A percentile compares a stretch with the other conserved stretches of the same genome.
Evolutionary conservation across 2,329 filamentous ascomycete genomes (phyloP).

Genomic region (Hypoxylon sp.): DNA sequence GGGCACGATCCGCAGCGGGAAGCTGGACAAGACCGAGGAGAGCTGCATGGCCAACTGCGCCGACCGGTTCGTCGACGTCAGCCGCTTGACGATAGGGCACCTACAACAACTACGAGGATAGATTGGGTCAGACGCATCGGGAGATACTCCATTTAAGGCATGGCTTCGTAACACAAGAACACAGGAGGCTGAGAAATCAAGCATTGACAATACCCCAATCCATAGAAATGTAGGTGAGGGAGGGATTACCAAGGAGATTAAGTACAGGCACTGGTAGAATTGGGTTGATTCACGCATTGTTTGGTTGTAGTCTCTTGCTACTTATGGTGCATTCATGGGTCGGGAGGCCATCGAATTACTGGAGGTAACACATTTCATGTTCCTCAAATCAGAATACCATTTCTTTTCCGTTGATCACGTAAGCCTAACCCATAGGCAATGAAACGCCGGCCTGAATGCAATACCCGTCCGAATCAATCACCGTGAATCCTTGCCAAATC

Average conservation of each 20-base stretch:
- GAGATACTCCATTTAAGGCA: constrained; percentile 9
- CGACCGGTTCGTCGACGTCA: constrained; percentile 91
- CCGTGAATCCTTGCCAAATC: constrained; percentile 22
- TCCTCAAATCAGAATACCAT: constrained; percentile 43
- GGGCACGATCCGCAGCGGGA: constrained; percentile 74
- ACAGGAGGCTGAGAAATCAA: constrained; percentile 13
- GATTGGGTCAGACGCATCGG: constrained; percentile 7
- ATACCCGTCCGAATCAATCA: constrained; percentile 46
- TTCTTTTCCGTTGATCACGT: constrained; percentile 53
- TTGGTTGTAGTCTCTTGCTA: background rate
- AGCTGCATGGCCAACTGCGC: constrained; percentile 92
- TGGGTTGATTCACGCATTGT: background rate
- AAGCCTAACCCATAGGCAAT: constrained; percentile 51
- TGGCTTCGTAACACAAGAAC: constrained; percentile 1
- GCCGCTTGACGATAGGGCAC: constrained; percentile 85
- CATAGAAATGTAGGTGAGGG: background rate
- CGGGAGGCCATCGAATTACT: constrained; percentile 17
- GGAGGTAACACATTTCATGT: constrained; percentile 28
- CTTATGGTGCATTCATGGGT: constrained; percentile 11
- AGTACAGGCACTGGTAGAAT: background rate
- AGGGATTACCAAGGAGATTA: background rate
- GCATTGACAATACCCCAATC: constrained; percentile 14
- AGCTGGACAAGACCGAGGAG: constrained; percentile 83
- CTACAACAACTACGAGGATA: constrained; percentile 70
- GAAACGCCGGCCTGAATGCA: constrained; percentile 53